A percentile compares a stretch with the other conserved stretches of the same genome.
phyloP scores from a whole-genome alignment of 495 filamentous ascomycete genomes.

The Neurospora terricola region DNA sequence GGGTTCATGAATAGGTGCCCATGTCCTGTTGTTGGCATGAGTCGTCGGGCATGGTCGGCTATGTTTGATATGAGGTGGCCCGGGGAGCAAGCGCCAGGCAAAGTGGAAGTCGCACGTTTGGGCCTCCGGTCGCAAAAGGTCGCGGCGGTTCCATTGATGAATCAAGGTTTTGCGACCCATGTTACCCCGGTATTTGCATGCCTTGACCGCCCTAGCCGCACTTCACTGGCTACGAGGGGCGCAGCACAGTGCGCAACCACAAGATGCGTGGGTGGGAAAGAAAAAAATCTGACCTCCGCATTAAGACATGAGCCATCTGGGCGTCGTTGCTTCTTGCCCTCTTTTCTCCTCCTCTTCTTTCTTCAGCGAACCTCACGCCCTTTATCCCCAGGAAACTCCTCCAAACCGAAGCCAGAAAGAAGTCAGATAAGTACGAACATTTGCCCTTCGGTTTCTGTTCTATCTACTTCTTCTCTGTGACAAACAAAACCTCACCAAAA shows the following conservation, averaged over 20 bases:
- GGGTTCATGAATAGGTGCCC: background rate
- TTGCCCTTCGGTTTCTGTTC: conserved; percentile 20
- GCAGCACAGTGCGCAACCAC: background rate
- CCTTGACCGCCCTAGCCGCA: background rate
- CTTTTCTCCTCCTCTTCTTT: conserved; percentile 17
- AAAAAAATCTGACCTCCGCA: conserved; percentile 24
- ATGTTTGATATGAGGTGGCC: background rate
- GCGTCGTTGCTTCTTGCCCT: conserved; percentile 5
- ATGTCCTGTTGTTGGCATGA: background rate
- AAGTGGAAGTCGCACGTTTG: background rate
- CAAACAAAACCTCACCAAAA: conserved; percentile 34
- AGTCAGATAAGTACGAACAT: conserved; percentile 24
- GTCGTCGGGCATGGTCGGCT: background rate
- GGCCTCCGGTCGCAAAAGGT: background rate
- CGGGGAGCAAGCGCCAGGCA: background rate
- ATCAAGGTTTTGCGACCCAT: background rate
- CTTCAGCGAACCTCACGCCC: conserved; percentile 18
- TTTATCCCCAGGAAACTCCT: conserved; percentile 21
- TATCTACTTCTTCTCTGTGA: conserved; percentile 23
- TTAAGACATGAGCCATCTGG: conserved; percentile 8
- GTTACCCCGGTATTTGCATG: background rate
- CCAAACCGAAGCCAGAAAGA: conserved; percentile 20
- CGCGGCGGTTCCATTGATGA: background rate
- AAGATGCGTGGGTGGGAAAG: background rate
- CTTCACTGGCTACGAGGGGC: background rate